phyloP scores from a whole-genome alignment of 768 basidiomycete species.

The Trametes gibbosa region DNA sequence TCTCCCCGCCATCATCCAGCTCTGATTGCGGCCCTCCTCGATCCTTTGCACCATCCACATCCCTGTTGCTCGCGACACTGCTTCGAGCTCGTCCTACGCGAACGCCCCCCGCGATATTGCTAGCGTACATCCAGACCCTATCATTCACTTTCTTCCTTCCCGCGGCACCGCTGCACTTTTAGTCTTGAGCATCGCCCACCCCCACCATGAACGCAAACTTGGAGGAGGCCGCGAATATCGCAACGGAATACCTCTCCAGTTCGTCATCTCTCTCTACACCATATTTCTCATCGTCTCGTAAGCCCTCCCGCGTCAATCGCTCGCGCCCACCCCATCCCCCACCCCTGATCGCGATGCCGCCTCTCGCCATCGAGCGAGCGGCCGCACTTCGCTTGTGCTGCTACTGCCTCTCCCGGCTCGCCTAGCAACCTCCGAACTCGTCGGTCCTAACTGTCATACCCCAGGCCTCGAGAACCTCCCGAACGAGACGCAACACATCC shows the following conservation, averaged over 20 bases:
- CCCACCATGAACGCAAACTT: constrained; percentile 30
- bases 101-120: too few species aligned
- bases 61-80: constrained; percentile 6
- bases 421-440: not conserved
- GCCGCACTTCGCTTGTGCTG: not conserved
- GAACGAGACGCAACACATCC: constrained; percentile 44
- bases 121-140: not conserved
- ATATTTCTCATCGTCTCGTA: not conserved
- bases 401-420: not conserved
- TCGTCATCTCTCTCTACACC: constrained; percentile 20
- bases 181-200: not conserved
- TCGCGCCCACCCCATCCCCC: too few species aligned
- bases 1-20: constrained; percentile 13
- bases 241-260: constrained; percentile 50
- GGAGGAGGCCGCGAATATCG: constrained; percentile 49
- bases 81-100: constrained; percentile 5
- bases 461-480: constrained; percentile 51
- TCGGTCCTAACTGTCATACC: not conserved
- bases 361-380: too few species aligned
- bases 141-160: not conserved
- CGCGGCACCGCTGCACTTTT: not conserved
- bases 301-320: not conserved
- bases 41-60: not conserved
- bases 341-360: not conserved
- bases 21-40: constrained; percentile 16